Evolutionary conservation across 2,329 filamentous ascomycete genomes (phyloP).

Genomic region (Trichoderma asperellum): DNA sequence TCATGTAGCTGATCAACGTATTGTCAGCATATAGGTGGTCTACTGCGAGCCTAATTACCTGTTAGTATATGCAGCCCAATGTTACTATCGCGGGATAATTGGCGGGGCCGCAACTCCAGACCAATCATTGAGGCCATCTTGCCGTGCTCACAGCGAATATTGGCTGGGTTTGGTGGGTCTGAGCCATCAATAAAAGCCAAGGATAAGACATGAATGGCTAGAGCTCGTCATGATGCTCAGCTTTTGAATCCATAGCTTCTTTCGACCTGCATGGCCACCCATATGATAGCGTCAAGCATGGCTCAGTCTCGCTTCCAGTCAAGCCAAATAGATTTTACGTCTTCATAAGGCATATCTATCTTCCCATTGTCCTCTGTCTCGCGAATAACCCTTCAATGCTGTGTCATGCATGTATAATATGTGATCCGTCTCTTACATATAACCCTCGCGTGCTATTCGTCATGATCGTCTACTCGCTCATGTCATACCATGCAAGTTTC

Average conservation of each 20-base stretch:
- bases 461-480: constrained; percentile 19
- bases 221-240: neutral
- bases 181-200: neutral
- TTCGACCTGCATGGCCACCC: neutral
- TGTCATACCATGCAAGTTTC: constrained; percentile 22
- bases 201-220: neutral
- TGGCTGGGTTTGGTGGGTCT: neutral
- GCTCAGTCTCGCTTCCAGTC: neutral
- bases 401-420: constrained; percentile 4
- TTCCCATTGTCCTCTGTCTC: neutral
- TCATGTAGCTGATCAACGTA: neutral
- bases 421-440: constrained; percentile 19
- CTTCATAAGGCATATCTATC: neutral
- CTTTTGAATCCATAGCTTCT: constrained; percentile 11
- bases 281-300: neutral
- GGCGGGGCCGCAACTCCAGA: constrained; percentile 18
- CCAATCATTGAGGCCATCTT: constrained; percentile 14
- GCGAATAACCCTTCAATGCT: neutral
- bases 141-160: neutral
- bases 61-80: neutral
- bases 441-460: constrained; percentile 10
- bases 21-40: too few species aligned
- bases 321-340: neutral
- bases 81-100: neutral
- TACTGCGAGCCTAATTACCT: neutral